A percentile compares a stretch with the other conserved stretches of the same genome.
Conservation (phyloP, 768 basidiomycete genomes). For the Pleurotus salmoneostramineus region DNA sequence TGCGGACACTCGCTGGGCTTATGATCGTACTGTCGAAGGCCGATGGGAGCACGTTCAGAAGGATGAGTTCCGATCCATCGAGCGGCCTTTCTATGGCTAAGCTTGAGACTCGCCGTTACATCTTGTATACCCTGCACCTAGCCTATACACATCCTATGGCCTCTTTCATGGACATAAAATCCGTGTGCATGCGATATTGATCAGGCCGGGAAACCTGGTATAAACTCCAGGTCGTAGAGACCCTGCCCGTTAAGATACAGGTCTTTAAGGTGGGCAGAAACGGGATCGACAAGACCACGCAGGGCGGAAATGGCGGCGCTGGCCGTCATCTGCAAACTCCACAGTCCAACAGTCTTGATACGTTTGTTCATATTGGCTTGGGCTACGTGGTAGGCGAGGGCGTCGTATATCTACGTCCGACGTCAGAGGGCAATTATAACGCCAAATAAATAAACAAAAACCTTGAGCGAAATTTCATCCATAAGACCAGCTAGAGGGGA, state of each 20-base stretch:
- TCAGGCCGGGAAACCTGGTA: background rate
- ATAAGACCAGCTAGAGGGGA: slow-evolving; percentile 76
- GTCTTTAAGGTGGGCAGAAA: slow-evolving; percentile 42
- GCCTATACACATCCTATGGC: background rate
- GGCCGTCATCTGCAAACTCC: slow-evolving; percentile 94
- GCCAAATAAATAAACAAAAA: slow-evolving; percentile 19
- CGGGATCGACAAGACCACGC: slow-evolving; percentile 72
- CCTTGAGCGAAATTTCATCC: slow-evolving; percentile 86
- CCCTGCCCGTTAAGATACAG: slow-evolving; percentile 32
- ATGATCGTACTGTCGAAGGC: background rate
- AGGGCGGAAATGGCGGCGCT: slow-evolving; percentile 80
- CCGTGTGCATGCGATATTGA: background rate
- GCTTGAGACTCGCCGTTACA: background rate
- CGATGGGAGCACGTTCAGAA: background rate
- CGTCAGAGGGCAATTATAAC: too few species aligned
- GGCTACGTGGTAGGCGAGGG: slow-evolving; percentile 91
- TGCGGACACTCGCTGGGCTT: background rate
- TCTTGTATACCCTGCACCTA: too few species aligned
- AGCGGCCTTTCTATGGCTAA: background rate
- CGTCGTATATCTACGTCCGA: slow-evolving; percentile 68
- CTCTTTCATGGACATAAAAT: too few species aligned
- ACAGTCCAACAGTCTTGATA: slow-evolving; percentile 85
- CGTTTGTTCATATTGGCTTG: slow-evolving; percentile 87
- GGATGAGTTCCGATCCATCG: background rate
- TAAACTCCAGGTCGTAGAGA: slow-evolving; percentile 13